Evolutionary conservation across 495 filamentous ascomycete genomes (phyloP), one percentile per base, ranked within the genome.

Genomic region (Penicillium silybi): DNA sequence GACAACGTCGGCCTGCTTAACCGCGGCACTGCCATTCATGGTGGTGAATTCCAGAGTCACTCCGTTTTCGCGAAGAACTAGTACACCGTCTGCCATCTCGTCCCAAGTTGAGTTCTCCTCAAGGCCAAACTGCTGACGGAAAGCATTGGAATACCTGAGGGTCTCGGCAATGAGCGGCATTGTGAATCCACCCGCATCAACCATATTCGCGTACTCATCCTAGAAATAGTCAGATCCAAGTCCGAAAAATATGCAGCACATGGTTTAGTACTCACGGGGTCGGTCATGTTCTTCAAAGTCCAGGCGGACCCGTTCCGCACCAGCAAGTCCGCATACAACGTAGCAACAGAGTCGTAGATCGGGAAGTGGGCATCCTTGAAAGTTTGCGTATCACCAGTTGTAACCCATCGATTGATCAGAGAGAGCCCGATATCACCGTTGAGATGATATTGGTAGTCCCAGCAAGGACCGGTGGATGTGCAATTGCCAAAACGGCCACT

Each of bases 351-450:
- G 50, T 84, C 72, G 51, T 79, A 84, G 41, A 86, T 76, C 0
- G 83, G 82, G 59, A 82, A 82, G 10, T 79, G 65, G 15, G 71
- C 52, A 3, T 76, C 58, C 22, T 72, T 69, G 71, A 85, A 85
- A 6, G 70, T 71, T 6, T 74, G 44, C 6, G 72, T 79, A 55
- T 86, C 80, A 23, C 83, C 83, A 43, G 80, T 82, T 1, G 73
- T 71, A n/a, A 79, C 72, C 70, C 75, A 85, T 47, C 85, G 78
- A 44, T 86, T 83, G 53, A 74, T 69, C 42, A 86, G 62, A 44
- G 82, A 68, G 19, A 87, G 69, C 0, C 83, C 83, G 63, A 92
- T 89, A 54, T 90, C 88, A 8, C 84, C 85, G 58, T 90, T 91
- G 45, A 86, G 50, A 45, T 86, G 83, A 48, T 75, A 76, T 39